A percentile compares a stretch with the other conserved stretches of the same genome.
Conservation (phyloP, 1,284 basidiomycete species). For the Tilletia caries region DNA sequence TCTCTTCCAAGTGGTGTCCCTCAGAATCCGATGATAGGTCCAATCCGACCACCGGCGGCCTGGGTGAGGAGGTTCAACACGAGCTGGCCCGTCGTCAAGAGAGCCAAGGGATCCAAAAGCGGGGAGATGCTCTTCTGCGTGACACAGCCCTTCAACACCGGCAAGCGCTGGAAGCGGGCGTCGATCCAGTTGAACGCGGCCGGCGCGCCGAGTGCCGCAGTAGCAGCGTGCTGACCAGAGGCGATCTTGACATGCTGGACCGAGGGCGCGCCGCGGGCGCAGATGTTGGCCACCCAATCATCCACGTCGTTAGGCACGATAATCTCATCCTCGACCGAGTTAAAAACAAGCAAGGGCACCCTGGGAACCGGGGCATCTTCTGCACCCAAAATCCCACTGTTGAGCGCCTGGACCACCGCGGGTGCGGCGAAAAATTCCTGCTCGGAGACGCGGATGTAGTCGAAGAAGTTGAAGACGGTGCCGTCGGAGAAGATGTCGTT, state of each 20-base stretch:
- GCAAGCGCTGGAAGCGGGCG: slow-evolving; percentile 12
- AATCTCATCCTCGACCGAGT: slow-evolving; percentile 17
- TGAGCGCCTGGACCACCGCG: background rate
- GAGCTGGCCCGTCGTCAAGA: background rate
- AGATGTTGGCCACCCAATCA: slow-evolving; percentile 12
- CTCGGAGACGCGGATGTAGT: slow-evolving; percentile 12
- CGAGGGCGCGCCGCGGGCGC: slow-evolving; percentile 4
- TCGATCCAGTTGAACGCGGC: slow-evolving; percentile 18
- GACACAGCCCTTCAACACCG: slow-evolving; percentile 13
- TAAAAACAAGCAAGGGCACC: slow-evolving; percentile 11
- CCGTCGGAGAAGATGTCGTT: slow-evolving; percentile 16
- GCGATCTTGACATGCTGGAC: slow-evolving; percentile 11
- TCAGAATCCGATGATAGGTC: background rate
- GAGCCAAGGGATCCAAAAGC: background rate
- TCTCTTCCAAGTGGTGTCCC: too few relatives aligned
- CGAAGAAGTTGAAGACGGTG: slow-evolving; percentile 13
- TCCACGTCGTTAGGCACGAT: slow-evolving; percentile 17
- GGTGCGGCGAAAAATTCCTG: slow-evolving; percentile 10
- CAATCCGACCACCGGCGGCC: background rate
- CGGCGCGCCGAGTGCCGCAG: slow-evolving; percentile 7
- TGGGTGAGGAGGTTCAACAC: slow-evolving; percentile 1
- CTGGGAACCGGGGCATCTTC: slow-evolving; percentile 7
- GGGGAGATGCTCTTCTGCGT: slow-evolving; percentile 1
- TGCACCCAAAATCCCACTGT: background rate
- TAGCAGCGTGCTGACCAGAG: slow-evolving; percentile 4